phyloP scores from a whole-genome alignment of 495 filamentous ascomycete species.

The Tuber calosporum region DNA sequence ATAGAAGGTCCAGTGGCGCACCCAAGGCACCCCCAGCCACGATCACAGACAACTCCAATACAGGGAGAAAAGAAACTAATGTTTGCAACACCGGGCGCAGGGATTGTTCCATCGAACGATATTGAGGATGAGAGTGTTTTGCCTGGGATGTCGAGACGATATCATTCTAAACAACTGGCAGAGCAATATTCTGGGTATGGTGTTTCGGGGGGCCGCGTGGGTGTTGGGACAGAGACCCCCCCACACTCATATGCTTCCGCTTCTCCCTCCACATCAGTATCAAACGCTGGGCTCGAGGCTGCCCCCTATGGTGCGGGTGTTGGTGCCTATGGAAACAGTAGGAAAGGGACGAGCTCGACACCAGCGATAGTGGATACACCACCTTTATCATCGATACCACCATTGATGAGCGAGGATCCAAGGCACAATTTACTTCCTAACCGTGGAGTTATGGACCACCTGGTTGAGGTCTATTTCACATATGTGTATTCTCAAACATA shows the following conservation, averaged over 20 bases:
- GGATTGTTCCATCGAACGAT: slow-evolving; percentile 7
- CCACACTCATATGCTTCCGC: slow-evolving; percentile 25
- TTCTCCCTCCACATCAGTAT: slow-evolving; percentile 34
- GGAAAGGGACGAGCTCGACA: slow-evolving; percentile 25
- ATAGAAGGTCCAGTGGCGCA: slow-evolving; percentile 19
- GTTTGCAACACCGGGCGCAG: slow-evolving; percentile 23
- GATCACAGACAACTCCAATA: slow-evolving; percentile 17
- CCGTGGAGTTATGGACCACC: slow-evolving; percentile 11
- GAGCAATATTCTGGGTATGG: slow-evolving; percentile 26
- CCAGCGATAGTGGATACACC: slow-evolving; percentile 30
- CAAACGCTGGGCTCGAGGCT: slow-evolving; percentile 21
- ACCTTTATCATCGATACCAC: slow-evolving; percentile 20
- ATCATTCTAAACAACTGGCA: slow-evolving; percentile 16
- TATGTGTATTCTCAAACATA: slow-evolving; percentile 42
- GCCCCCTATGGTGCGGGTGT: slow-evolving; percentile 11
- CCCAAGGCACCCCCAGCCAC: slow-evolving; percentile 21
- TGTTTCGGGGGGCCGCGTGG: slow-evolving; percentile 8
- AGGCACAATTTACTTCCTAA: slow-evolving; percentile 26
- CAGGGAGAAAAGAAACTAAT: slow-evolving; percentile 21
- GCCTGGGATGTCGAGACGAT: slow-evolving; percentile 15
- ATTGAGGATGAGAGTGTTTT: slow-evolving; percentile 16
- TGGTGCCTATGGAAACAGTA: slow-evolving; percentile 14
- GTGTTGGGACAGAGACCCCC: slow-evolving; percentile 23
- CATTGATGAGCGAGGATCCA: slow-evolving; percentile 35
- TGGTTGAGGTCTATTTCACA: slow-evolving; percentile 36